phyloP scores from a whole-genome alignment of 2,329 filamentous ascomycete species.

The Diplocarpon mali region DNA sequence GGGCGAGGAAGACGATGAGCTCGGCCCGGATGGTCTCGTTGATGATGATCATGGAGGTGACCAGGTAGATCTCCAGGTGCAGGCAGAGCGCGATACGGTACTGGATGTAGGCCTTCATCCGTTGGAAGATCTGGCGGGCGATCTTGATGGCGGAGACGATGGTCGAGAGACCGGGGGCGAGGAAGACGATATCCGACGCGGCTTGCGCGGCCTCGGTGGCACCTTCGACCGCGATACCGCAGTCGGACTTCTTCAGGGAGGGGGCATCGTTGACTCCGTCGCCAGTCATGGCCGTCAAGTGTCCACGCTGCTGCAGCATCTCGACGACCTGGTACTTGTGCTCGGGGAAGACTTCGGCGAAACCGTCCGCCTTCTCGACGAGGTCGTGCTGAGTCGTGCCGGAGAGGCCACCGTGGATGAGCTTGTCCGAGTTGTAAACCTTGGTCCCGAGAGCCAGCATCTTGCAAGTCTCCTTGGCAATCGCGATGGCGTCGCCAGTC shows the following conservation, averaged over 20 bases:
- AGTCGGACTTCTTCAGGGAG: constrained; percentile 88
- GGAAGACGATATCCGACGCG: constrained; percentile 88
- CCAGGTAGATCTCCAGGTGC: constrained; percentile 75
- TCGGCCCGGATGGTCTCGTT: constrained; percentile 64
- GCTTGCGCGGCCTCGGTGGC: constrained; percentile 84
- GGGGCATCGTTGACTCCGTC: constrained; percentile 93
- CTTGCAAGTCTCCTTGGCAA: constrained; percentile 74
- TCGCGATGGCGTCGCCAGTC: constrained; percentile 70
- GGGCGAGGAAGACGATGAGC: constrained; percentile 67
- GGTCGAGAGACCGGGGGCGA: constrained; percentile 79
- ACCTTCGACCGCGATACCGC: constrained; percentile 88
- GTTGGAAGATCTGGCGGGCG: constrained; percentile 90
- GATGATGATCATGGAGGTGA: constrained; percentile 69
- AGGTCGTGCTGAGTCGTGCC: constrained; percentile 66
- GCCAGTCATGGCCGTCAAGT: constrained; percentile 92
- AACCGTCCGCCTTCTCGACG: constrained; percentile 82
- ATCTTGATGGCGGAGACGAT: constrained; percentile 92
- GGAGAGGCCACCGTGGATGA: constrained; percentile 65
- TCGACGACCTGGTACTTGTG: constrained; percentile 94
- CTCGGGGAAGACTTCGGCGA: constrained; percentile 88
- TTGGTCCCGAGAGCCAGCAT: constrained; percentile 71
- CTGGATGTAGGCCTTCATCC: constrained; percentile 93
- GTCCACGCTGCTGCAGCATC: constrained; percentile 86
- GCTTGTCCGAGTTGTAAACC: constrained; percentile 70
- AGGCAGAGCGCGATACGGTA: constrained; percentile 90